Evolutionary conservation across 1,284 basidiomycete species (phyloP).

Genomic region (Pascua guehoae): DNA sequence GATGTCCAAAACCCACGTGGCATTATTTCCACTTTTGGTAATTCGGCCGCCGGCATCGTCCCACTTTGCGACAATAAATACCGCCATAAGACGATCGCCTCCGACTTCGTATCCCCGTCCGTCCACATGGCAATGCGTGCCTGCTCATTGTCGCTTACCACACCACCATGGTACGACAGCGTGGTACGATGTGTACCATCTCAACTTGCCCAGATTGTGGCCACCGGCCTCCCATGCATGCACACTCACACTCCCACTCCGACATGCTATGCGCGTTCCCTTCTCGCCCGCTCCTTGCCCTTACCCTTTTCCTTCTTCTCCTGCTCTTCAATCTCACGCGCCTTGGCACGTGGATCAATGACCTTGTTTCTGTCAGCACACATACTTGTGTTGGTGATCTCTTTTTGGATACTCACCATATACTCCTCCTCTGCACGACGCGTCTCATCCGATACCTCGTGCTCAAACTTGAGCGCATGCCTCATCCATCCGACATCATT

Average conservation of each 20-base stretch:
- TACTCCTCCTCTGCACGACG: slow-evolving; percentile 81
- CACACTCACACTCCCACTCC: too few species aligned
- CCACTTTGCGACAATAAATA: too few species aligned
- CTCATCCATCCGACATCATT: slow-evolving; percentile 73
- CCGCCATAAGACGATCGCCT: too few species aligned
- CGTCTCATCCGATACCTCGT: slow-evolving; percentile 65
- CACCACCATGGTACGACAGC: neutral
- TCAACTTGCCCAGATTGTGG: neutral
- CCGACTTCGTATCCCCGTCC: neutral
- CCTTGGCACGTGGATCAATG: slow-evolving; percentile 49
- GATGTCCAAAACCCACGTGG: too few species aligned
- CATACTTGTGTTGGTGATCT: neutral
- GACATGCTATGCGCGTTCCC: too few species aligned
- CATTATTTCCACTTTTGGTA: too few species aligned
- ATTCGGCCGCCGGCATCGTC: too few species aligned
- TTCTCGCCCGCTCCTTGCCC: neutral
- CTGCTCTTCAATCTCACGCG: slow-evolving; percentile 32
- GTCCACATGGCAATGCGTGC: slow-evolving; percentile 1
- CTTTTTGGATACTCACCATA: slow-evolving; percentile 59
- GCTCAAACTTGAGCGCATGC: slow-evolving; percentile 71
- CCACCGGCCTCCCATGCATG: neutral
- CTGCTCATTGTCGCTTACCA: neutral
- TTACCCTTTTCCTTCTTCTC: slow-evolving; percentile 16
- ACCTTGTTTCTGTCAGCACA: slow-evolving; percentile 28
- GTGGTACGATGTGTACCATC: neutral